Evolutionary conservation across 2,329 filamentous ascomycete species (phyloP), one percentile per base, ranked within the genome.

Genomic region (Sporothrix variecibatus): DNA sequence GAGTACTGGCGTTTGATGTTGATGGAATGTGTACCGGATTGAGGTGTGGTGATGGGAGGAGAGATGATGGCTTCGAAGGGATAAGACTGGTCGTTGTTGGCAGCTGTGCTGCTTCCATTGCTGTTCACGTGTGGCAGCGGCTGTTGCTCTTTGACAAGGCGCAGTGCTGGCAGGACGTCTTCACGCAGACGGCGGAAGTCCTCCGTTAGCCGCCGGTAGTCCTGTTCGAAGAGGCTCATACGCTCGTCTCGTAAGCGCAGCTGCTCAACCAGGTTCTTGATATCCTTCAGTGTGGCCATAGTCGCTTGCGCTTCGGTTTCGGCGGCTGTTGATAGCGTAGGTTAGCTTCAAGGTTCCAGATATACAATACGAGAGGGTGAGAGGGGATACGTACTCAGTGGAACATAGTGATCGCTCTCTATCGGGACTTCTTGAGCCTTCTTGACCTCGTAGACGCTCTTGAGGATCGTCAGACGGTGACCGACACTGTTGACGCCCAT

Each of bases 391-490:
- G 79, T 91, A 97, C 95, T 96, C 70, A 96, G 86, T 51, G 96
- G 96, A 71, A 98, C 89, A 81, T 98, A 99, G 82, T 98, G 94
- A 79, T 98, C 95, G 76, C 92, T 91, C 80, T 98, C 95, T 78
- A 98, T 89, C 20, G 94, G 92, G 75, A 98, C 90, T 79, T 97
- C 94, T 80, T 98, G 95, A 77, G 94, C 94, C 82, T 95, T 92
- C 85, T 99, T 99, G 80, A 96, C 92, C 80, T 98, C 95, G 84
- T 98, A 98, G 72, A 98, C 94, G 79, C 91, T 95, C 85, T 98
- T 98, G 74, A 99, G 87, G 74, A 99, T 97, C 28, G 94, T 97
- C 79, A 99, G 87, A 75, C 96, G 92, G 84, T 99, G 96, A 56
- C 96, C 96, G 67, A 98, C 94, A 83, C 95, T 98, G 76, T 87